Base-by-base conservation (phyloP, 2,329 filamentous ascomycete species). In the Phaeosphaeriaceae sp. region DNA sequence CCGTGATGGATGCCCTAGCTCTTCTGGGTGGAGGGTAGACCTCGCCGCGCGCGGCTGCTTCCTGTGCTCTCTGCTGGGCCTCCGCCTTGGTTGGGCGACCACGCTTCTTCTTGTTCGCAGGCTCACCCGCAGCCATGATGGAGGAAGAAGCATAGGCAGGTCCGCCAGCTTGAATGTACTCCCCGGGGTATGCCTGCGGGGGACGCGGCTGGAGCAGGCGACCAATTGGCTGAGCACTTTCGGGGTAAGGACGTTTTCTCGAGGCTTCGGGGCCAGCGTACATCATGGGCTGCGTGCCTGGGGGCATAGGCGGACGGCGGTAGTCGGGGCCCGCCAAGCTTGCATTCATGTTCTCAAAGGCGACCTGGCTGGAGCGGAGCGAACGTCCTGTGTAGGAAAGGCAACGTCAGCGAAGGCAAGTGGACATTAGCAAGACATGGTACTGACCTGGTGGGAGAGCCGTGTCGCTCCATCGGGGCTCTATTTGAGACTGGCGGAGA, bases 391-490 rank as follows among this genome's bases (percentile, higher is more conserved):
- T 21, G 44, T 35, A 40, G 44, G 44, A 50, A 23, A n/a, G n/a
- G 60, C 56, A 32, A 55, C 54, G 51, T 69, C 54, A 66, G 69
- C 44, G 24, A 23, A 17, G 35, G 35, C 35, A 32, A 17, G 40
- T 46, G 15, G 51, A 32, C 32, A 51, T 24, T 35, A 22, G 54
- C 54, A 49, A 28, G 40, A 47, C 9, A n/a, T 23, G 22, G 44
- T 49, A 71, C 80, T 66, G 76, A 85, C 84, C 83, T 68, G 74
- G 74, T 62, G 84, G 84, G 59, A 85, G 73, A 43, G 81, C 75
- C 63, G 82, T 81, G 55, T 84, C 78, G 54, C 78, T 78, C 83
- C 83, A 85, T 66, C 75, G 75, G 56, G 82, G 82, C 64, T 78
- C 75, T 61, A 82, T 74, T 62, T 78, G 77, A 58, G 71, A 66